Conservation (phyloP, 75 land plant genomes). For the Picea glauca region DNA sequence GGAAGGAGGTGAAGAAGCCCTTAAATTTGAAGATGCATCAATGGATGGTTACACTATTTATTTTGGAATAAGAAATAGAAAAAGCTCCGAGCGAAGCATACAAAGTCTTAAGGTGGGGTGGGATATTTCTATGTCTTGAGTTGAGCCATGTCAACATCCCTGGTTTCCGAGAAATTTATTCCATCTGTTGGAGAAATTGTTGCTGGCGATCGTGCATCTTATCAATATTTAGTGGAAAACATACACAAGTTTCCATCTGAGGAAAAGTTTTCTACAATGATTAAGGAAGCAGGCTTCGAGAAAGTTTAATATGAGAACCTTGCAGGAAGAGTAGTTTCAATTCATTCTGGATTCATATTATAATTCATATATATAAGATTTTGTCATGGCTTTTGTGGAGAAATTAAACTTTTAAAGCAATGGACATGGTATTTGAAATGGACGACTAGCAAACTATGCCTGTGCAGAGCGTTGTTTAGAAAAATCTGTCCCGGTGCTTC, state of each 20-base stretch:
- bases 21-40: conserved; percentile 59
- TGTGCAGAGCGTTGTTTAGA: too few relatives aligned
- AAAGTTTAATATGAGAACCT: conserved; percentile 94
- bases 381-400: too few relatives aligned
- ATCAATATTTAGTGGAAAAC: conserved; percentile 93
- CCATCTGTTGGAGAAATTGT: conserved; percentile 83
- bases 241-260: conserved; percentile 69
- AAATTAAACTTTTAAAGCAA: too few relatives aligned
- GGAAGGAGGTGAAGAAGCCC: conserved; percentile 92
- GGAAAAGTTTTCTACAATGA: conserved; percentile 86
- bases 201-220: conserved; percentile 81
- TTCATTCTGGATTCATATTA: conserved; percentile 87
- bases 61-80: conserved; percentile 92
- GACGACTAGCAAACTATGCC: too few relatives aligned
- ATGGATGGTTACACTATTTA: conserved; percentile 98
- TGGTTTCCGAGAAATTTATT: conserved; percentile 65
- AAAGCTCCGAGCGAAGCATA: conserved; percentile 79
- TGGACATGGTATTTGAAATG: too few relatives aligned
- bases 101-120: conserved; percentile 86
- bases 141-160: conserved; percentile 88
- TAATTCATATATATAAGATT: neutral
- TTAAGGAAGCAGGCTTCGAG: conserved; percentile 81
- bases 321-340: conserved; percentile 92
- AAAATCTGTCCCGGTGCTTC: conserved; percentile 40
- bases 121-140: conserved; percentile 90